Percentiles rank a stretch among this genome's conserved stretches.
These are phyloP conservation scores for Paecilomyces niveus DNA, from an alignment of 2,329 filamentous ascomycete species.

Conservation along the genomic window DNA sequence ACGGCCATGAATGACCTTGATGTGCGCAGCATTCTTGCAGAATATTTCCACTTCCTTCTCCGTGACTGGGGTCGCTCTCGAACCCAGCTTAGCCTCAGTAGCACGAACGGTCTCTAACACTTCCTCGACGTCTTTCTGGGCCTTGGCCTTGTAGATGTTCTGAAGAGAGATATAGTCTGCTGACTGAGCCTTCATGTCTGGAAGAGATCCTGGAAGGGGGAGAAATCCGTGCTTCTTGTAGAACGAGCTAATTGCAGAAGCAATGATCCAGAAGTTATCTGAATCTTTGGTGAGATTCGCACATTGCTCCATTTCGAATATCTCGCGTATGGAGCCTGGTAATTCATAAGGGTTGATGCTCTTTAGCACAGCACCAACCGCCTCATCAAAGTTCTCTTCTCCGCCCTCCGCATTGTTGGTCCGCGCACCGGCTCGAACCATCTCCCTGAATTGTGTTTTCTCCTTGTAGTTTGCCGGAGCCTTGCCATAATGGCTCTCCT, in stretches of 20 bases:
- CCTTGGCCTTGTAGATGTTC: slow-evolving; percentile 86
- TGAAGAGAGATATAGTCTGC: slow-evolving; percentile 84
- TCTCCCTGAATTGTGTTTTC: slow-evolving; percentile 72
- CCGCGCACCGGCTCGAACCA: slow-evolving; percentile 61
- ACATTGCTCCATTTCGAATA: slow-evolving; percentile 66
- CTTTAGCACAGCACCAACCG: slow-evolving; percentile 77
- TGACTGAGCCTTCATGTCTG: slow-evolving; percentile 97
- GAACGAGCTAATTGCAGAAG: slow-evolving; percentile 70
- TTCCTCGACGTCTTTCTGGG: slow-evolving; percentile 68
- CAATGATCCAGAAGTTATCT: slow-evolving; percentile 82
- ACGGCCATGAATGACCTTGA: slow-evolving; percentile 72
- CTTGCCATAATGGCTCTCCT: slow-evolving; percentile 57
- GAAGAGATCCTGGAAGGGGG: slow-evolving; percentile 77
- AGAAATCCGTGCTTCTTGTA: slow-evolving; percentile 65
- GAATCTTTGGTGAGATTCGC: slow-evolving; percentile 39
- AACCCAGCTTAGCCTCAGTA: slow-evolving; percentile 45
- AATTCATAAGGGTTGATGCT: slow-evolving; percentile 65
- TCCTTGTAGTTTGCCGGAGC: slow-evolving; percentile 71
- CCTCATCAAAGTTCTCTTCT: slow-evolving; percentile 97
- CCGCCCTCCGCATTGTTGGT: slow-evolving; percentile 72
- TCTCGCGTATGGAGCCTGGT: slow-evolving; percentile 62
- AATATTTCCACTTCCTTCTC: slow-evolving; percentile 77
- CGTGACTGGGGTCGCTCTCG: slow-evolving; percentile 46
- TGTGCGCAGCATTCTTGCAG: slow-evolving; percentile 90
- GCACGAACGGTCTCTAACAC: slow-evolving; percentile 60